Percentiles rank a stretch among this genome's conserved stretches.
phyloP scores from a whole-genome alignment of 768 basidiomycete species.

The Galerina marginata region DNA sequence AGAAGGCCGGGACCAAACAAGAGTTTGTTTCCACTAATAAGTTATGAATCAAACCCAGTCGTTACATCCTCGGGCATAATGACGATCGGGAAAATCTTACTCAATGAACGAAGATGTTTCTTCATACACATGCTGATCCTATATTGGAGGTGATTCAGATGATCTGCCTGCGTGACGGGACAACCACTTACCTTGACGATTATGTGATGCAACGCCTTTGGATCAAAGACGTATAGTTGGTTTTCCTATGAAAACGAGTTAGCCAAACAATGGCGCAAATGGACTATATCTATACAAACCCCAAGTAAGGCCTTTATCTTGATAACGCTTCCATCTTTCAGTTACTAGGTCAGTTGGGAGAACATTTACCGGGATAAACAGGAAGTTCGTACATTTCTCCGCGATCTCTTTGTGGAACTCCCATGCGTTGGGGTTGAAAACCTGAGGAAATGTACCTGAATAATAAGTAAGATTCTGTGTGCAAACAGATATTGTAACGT shows the following conservation, averaged over 20 bases:
- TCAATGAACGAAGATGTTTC: conserved; percentile 27
- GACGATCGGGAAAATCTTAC: conserved; percentile 15
- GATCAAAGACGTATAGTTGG: conserved; percentile 49
- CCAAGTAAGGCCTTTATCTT: conserved; percentile 40
- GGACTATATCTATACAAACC: conserved; percentile 24
- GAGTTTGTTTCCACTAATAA: conserved; percentile 20
- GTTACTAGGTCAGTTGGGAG: neutral
- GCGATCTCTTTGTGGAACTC: conserved; percentile 41
- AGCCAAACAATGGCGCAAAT: neutral
- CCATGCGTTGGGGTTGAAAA: conserved; percentile 41
- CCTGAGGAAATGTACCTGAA: conserved; percentile 40
- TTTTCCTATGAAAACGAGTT: conserved; percentile 26
- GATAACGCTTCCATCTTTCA: conserved; percentile 36
- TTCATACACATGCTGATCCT: conserved; percentile 39
- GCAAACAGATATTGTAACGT: neutral
- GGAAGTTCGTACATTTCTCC: conserved; percentile 32
- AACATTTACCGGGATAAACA: neutral
- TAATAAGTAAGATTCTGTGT: neutral
- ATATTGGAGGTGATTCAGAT: neutral
- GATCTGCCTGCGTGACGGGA: neutral
- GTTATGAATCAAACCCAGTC: neutral
- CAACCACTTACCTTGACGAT: conserved; percentile 43
- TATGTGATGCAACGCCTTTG: conserved; percentile 50
- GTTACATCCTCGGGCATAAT: neutral
- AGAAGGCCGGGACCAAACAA: conserved; percentile 27